Evolutionary conservation across 2,329 filamentous ascomycete species (phyloP).

Genomic region (Cordyceps fumosorosea): DNA sequence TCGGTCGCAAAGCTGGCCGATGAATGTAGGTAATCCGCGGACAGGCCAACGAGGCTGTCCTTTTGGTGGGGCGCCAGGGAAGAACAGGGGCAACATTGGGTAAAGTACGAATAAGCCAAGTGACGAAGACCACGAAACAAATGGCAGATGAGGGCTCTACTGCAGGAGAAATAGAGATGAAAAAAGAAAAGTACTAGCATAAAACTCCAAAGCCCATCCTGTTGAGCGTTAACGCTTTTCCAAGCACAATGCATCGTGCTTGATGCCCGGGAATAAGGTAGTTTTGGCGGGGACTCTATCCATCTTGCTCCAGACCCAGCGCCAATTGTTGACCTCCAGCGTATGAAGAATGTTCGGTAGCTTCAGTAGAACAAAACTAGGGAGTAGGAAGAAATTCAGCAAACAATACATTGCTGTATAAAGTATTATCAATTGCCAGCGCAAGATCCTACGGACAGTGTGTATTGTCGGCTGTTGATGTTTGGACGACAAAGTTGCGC

Average conservation of each 20-base stretch:
- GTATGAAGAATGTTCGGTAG: neutral
- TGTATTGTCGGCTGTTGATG: neutral
- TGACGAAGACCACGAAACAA: neutral
- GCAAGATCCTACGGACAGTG: neutral
- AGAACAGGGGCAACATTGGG: neutral
- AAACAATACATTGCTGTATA: no score
- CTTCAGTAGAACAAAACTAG: neutral
- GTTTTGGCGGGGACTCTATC: neutral
- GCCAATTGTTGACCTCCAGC: neutral
- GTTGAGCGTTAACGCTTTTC: neutral
- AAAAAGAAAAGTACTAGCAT: neutral
- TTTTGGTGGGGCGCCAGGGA: slow-evolving; percentile 6
- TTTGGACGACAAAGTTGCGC: no score
- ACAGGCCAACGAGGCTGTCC: neutral
- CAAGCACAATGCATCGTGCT: neutral
- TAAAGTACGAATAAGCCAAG: neutral
- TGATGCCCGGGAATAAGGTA: neutral
- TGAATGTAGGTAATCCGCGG: neutral
- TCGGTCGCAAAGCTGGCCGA: slow-evolving; percentile 6
- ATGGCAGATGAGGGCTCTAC: neutral
- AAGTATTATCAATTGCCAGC: no score
- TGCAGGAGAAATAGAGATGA: neutral
- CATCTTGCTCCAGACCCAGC: neutral
- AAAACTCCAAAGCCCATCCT: no score
- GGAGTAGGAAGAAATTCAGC: no score